A percentile compares a stretch with the other conserved stretches of the same genome.
Evolutionary conservation across 352 stramenopile species (phyloP).

Genomic region (Lagenidium sp.): DNA sequence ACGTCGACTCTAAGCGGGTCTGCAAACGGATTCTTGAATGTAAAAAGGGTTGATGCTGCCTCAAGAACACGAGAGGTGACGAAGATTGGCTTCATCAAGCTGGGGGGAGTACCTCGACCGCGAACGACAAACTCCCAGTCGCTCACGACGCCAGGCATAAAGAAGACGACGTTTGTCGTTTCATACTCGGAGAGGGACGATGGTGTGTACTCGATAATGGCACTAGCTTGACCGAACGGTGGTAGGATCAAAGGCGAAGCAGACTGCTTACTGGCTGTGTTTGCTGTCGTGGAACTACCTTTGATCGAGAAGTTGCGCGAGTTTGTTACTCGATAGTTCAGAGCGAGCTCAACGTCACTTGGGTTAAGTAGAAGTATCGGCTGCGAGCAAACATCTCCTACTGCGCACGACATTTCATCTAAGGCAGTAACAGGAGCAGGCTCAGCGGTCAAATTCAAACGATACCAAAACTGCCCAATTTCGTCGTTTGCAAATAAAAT

Average conservation of each 20-base stretch:
- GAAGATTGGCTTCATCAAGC: conserved; percentile 83
- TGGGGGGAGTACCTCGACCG: conserved; percentile 73
- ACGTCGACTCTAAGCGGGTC: conserved; percentile 76
- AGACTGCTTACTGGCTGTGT: neutral
- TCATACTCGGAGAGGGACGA: conserved; percentile 84
- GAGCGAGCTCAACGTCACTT: conserved; percentile 56
- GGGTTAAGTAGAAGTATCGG: conserved; percentile 88
- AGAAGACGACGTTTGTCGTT: conserved; percentile 55
- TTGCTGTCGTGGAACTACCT: conserved; percentile 2
- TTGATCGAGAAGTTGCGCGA: conserved; percentile 87
- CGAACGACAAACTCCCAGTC: conserved; percentile 85
- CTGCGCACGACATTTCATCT: conserved; percentile 70
- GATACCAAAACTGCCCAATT: conserved; percentile 93
- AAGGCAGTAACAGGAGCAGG: conserved; percentile 35
- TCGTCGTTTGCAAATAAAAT: conserved; percentile 87
- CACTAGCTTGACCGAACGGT: conserved; percentile 57
- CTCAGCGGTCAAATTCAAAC: conserved; percentile 70
- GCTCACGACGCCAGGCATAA: conserved; percentile 64
- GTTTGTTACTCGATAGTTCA: conserved; percentile 71
- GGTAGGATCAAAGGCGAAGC: conserved; percentile 28
- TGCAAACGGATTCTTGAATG: conserved; percentile 91
- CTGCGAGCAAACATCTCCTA: conserved; percentile 72
- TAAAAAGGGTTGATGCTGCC: conserved; percentile 79
- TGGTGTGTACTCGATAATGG: conserved; percentile 86
- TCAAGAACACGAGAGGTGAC: conserved; percentile 69